A percentile compares a stretch with the other conserved stretches of the same genome.
These are phyloP conservation scores for Fusarium haematococcum DNA, from an alignment of 2,329 filamentous ascomycete species.

Conservation along the genomic window DNA sequence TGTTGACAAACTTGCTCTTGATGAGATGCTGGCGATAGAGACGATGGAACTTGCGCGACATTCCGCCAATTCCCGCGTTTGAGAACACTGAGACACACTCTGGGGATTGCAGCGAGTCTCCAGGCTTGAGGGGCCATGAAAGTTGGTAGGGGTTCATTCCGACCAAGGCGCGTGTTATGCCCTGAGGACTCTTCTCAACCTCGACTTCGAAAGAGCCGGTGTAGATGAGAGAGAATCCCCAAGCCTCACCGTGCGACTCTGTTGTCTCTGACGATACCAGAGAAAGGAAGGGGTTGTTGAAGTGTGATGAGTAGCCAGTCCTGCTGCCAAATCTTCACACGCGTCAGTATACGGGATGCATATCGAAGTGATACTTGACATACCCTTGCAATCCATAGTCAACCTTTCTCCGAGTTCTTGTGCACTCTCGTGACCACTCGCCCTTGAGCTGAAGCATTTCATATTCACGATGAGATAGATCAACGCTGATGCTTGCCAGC, in stretches of 20 bases:
- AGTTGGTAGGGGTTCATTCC: slow-evolving; percentile 72
- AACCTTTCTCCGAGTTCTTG: slow-evolving; percentile 64
- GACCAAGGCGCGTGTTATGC: slow-evolving; percentile 68
- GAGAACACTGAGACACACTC: slow-evolving; percentile 74
- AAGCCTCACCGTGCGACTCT: slow-evolving; percentile 70
- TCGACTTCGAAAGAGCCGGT: slow-evolving; percentile 71
- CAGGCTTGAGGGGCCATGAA: slow-evolving; percentile 67
- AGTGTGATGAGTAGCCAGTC: slow-evolving; percentile 71
- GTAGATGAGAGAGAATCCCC: slow-evolving; percentile 74
- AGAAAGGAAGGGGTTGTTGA: slow-evolving; percentile 74
- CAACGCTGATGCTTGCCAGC: slow-evolving; percentile 70
- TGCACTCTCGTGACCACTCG: slow-evolving; percentile 72
- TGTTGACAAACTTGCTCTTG: slow-evolving; percentile 64
- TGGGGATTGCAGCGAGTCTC: slow-evolving; percentile 69
- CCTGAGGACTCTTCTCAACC: slow-evolving; percentile 72
- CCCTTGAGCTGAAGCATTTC: slow-evolving; percentile 72
- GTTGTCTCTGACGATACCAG: slow-evolving; percentile 68
- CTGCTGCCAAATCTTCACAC: slow-evolving; percentile 67
- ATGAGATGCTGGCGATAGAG: slow-evolving; percentile 72
- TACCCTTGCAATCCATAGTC: slow-evolving; percentile 68
- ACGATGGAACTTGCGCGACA: slow-evolving; percentile 72
- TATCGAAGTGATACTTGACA: slow-evolving; percentile 16
- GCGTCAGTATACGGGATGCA: background rate
- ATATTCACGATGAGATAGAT: slow-evolving; percentile 69
- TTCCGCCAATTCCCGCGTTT: slow-evolving; percentile 66